Conservation (phyloP, 176 grass and related monocot genomes). For the Miscanthus lutarioriparius region DNA sequence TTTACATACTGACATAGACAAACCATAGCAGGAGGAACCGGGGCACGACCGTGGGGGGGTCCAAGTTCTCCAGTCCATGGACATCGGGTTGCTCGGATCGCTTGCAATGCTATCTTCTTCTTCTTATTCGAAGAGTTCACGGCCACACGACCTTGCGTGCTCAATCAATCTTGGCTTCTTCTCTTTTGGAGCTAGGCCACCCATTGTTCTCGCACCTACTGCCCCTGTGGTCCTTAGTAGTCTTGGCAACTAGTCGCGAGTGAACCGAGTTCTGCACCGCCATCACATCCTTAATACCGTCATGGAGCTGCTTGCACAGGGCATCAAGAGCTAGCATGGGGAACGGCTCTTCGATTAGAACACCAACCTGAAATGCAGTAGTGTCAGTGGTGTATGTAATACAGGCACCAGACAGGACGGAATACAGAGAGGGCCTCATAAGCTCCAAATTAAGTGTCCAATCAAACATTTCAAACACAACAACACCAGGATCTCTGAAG, state of each 20-base stretch:
- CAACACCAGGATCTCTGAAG: neutral
- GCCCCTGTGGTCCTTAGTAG: neutral
- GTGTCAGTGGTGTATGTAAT: constrained; percentile 3
- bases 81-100: neutral
- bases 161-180: constrained; percentile 49
- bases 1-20: neutral
- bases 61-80: neutral
- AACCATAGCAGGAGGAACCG: constrained; percentile 3
- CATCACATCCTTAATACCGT: constrained; percentile 61
- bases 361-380: constrained; percentile 67
- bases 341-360: constrained; percentile 96
- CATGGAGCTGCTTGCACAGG: constrained; percentile 64
- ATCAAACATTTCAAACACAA: neutral
- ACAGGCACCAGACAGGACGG: neutral
- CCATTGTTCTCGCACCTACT: constrained; percentile 43
- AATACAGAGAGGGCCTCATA: neutral
- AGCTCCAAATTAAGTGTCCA: no score
- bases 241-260: constrained; percentile 46
- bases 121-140: neutral
- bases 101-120: neutral
- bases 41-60: neutral
- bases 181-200: constrained; percentile 45
- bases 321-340: constrained; percentile 80
- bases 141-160: neutral
- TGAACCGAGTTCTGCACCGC: constrained; percentile 60